Conservation (phyloP, 345 rosid species). For the thale cress (Arabidopsis thaliana) region TAIR10.1 NC_003071.7:14501001-14501500, state of each 20-base stretch:
- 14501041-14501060: not conserved
- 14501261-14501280: slow-evolving; percentile 12
- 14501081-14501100: not conserved
- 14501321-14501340: slow-evolving; percentile 18
- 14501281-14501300: not conserved
- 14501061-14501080: not conserved
- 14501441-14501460: slow-evolving; percentile 54
- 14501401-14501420: slow-evolving; percentile 22
- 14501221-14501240: slow-evolving; percentile 14
- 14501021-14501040: slow-evolving; percentile 6
- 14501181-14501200: slow-evolving; percentile 19
- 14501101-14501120: slow-evolving; percentile 10
- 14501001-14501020: slow-evolving; percentile 21
- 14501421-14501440: slow-evolving; percentile 23
- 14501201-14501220: slow-evolving; percentile 9
- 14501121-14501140: slow-evolving; percentile 15
- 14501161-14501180: not conserved
- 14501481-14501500: slow-evolving; percentile 97
- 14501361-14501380: slow-evolving; percentile 17
- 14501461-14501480: slow-evolving; percentile 92
- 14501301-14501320: not conserved
- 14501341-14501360: not conserved
- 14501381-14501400: slow-evolving; percentile 8
- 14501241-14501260: slow-evolving; percentile 25
- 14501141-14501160: slow-evolving; percentile 3